phyloP scores from a whole-genome alignment of 2,329 filamentous ascomycete species.

The Microdochium nivale region DNA sequence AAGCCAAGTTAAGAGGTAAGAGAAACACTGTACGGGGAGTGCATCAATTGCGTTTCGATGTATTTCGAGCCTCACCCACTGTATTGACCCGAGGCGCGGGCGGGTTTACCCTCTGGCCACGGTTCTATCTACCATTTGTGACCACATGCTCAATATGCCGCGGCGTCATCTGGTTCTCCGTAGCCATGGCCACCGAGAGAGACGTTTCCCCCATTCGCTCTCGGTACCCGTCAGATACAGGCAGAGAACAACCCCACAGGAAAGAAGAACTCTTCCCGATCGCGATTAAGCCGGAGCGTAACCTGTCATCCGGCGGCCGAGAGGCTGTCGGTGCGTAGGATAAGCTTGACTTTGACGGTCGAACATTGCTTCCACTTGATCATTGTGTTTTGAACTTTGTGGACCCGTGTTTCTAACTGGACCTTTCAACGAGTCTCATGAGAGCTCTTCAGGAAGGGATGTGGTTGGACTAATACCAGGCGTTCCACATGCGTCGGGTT shows the following conservation, averaged over 20 bases:
- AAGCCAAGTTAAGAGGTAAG: too few relatives aligned
- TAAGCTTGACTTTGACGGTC: conserved; percentile 94
- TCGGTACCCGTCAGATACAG: conserved; percentile 70
- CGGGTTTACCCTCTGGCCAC: too few relatives aligned
- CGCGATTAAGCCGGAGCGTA: conserved; percentile 99
- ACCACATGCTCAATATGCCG: conserved; percentile 28
- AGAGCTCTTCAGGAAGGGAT: neutral
- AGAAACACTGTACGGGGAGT: too few relatives aligned
- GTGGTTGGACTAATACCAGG: too few relatives aligned
- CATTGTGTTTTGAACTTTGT: neutral
- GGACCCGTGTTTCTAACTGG: too few relatives aligned
- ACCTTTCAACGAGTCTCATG: too few relatives aligned
- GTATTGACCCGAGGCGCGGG: too few relatives aligned
- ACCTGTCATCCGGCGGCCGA: conserved; percentile 74
- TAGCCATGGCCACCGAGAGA: conserved; percentile 53
- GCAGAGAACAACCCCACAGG: conserved; percentile 59
- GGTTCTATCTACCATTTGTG: too few relatives aligned
- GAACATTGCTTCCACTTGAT: conserved; percentile 42
- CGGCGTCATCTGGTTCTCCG: conserved; percentile 39
- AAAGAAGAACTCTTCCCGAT: conserved; percentile 36
- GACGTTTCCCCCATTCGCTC: conserved; percentile 53
- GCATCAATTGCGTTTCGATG: too few relatives aligned
- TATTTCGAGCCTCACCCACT: too few relatives aligned
- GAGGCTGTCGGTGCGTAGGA: conserved; percentile 77
- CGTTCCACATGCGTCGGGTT: too few relatives aligned